Base-by-base conservation (phyloP, 73 alveolate genomes). In the Tetrahymena borealis region DNA sequence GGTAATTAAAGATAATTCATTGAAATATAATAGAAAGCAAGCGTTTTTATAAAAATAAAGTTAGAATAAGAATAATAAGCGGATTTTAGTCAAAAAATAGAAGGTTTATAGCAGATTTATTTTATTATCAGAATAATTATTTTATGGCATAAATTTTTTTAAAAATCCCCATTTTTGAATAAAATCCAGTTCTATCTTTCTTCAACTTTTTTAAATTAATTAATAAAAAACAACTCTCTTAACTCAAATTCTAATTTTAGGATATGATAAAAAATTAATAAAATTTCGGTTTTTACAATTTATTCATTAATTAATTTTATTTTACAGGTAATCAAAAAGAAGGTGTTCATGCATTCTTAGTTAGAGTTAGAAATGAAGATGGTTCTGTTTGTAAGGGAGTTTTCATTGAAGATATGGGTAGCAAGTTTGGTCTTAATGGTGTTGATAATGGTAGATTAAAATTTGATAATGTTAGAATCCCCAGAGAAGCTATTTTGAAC, bases 371-470 rank as follows among this genome's bases (percentile, higher is more conserved):
- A 77, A 94, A 94, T 90, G 85, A 60, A 20, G 85, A 60, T 60
- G 85, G 85, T 15, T 60, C 85, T 24, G 85, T 60, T 60, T 60
- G 85, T 18, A 20, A 60, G 7, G 85, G 85, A n/a, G 85, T 60
- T 18, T 60, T 60, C 28, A 60, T 60, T 20, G 99, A 99, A 90
- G 99, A 97, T 91, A 96, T 97, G 78, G 99, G 99, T 5, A 96
- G 98, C 16, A 97, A 97, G 78, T 91, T 92, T 77, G 99, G 99
- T 60, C 28, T 60, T 3, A 60, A 60, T 20, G 85, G 85, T 15
- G 96, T 95, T 20, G 98, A 95, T 78, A 95, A 95, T 94, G 98
- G 96, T 11, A 93, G 96, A 60, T 91, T 95, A 38, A 78, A 32
- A 77, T 96, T 94, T 90, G 91, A 40, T 37, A 38, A 96, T 10